Evolutionary conservation across 805 yeast species (phyloP).

Genomic region (Brettanomyces custersianus): DNA sequence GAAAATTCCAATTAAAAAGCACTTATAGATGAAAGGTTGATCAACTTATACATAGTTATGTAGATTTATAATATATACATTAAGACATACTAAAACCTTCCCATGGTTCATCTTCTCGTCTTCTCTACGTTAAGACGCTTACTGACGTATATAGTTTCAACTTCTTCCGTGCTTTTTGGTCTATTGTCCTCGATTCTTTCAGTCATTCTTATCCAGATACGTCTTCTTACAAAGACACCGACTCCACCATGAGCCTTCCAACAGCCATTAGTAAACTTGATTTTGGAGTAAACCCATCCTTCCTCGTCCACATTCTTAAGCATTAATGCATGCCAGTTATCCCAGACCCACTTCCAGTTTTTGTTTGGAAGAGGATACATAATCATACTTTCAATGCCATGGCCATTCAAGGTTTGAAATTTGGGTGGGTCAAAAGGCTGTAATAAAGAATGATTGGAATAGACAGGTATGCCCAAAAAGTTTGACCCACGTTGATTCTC

Average conservation of each 20-base stretch:
- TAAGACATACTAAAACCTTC: not conserved
- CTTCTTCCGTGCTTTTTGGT: not conserved
- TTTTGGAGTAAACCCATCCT: slow-evolving; percentile 45
- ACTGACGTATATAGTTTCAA: too few relatives aligned
- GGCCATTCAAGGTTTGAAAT: slow-evolving; percentile 36
- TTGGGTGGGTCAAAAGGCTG: slow-evolving; percentile 44
- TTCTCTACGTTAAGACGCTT: too few relatives aligned
- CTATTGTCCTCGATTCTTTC: slow-evolving; percentile 4
- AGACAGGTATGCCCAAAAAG: slow-evolving; percentile 43
- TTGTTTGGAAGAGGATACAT: slow-evolving; percentile 39
- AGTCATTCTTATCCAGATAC: slow-evolving; percentile 38
- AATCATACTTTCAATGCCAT: slow-evolving; percentile 21
- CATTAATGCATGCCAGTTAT: slow-evolving; percentile 46
- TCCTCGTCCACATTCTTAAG: slow-evolving; percentile 47
- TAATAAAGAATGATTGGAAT: slow-evolving; percentile 34
- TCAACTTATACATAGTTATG: not conserved
- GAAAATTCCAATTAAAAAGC: slow-evolving; percentile 49
- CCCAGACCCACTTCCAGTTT: slow-evolving; percentile 49
- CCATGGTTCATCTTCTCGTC: not conserved
- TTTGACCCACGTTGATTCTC: slow-evolving; percentile 50
- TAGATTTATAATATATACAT: not conserved
- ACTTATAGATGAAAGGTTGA: slow-evolving; percentile 24
- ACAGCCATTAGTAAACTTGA: slow-evolving; percentile 29
- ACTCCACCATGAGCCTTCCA: slow-evolving; percentile 46
- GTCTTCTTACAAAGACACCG: slow-evolving; percentile 41